phyloP scores from a whole-genome alignment of 345 rosid genomes.

The Sonneratia caseolaris region DNA sequence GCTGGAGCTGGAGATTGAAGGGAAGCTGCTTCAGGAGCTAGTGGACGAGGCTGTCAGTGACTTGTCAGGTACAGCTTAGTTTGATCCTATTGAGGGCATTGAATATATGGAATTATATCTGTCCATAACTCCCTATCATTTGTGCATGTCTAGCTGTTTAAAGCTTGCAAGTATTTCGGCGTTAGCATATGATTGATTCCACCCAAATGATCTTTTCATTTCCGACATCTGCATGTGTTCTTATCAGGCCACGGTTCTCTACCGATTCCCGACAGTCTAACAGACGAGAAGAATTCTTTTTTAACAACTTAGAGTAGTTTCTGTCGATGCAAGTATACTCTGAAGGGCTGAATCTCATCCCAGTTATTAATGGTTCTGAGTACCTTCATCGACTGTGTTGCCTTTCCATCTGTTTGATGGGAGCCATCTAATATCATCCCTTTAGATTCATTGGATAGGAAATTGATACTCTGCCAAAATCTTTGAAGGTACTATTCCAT shows the following conservation, averaged over 20 bases:
- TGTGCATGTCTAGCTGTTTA: not conserved
- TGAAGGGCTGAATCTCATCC: no score
- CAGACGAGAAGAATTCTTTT: no score
- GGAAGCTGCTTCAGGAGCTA: slow-evolving; percentile 60
- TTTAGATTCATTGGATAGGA: no score
- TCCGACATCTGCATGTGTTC: not conserved
- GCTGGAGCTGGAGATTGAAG: slow-evolving; percentile 47
- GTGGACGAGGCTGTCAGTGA: slow-evolving; percentile 67
- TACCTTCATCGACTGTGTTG: no score
- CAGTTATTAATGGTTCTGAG: no score
- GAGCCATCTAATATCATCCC: no score
- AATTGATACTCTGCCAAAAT: no score
- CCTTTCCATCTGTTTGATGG: no score
- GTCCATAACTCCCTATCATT: not conserved
- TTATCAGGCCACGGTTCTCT: not conserved
- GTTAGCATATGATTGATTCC: not conserved
- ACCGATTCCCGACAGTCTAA: not conserved
- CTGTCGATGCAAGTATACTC: no score
- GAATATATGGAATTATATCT: not conserved
- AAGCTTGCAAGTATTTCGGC: not conserved
- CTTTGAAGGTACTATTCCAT: no score
- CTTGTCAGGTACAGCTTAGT: slow-evolving; percentile 22
- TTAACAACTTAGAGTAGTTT: no score
- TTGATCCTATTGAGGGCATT: not conserved
- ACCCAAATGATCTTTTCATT: not conserved